Percentiles rank a stretch among this genome's conserved stretches.
Evolutionary conservation across 441 rosid genomes (phyloP).

Genomic region (Kokia cookei): DNA sequence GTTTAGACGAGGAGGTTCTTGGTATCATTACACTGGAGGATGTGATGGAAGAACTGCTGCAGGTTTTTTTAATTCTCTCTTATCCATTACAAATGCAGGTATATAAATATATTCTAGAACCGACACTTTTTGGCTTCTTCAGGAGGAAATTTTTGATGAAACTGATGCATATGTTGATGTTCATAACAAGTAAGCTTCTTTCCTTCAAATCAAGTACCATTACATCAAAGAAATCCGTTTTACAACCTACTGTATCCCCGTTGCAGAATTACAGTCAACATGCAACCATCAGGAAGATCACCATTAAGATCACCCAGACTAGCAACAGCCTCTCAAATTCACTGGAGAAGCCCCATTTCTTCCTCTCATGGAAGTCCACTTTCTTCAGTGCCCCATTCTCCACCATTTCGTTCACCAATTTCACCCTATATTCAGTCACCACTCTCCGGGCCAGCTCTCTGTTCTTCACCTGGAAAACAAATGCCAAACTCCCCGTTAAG

Average conservation of each 20-base stretch:
- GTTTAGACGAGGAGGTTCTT: constrained; percentile 43
- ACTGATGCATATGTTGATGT: constrained; percentile 64
- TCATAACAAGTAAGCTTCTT: constrained; percentile 34
- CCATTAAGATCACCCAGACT: constrained; percentile 31
- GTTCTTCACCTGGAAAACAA: constrained; percentile 41
- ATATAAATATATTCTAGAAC: background rate
- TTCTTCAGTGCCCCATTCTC: constrained; percentile 28
- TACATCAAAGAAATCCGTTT: background rate
- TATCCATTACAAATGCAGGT: background rate
- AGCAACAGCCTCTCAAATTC: constrained; percentile 25
- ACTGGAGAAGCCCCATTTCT: constrained; percentile 11
- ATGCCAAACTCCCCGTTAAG: constrained; percentile 21
- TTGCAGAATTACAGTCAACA: constrained; percentile 49
- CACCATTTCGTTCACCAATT: constrained; percentile 32
- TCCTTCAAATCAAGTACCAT: background rate
- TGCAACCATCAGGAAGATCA: constrained; percentile 31
- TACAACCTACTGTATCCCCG: background rate
- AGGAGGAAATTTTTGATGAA: constrained; percentile 86
- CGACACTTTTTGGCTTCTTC: background rate
- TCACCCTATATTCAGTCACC: constrained; percentile 42
- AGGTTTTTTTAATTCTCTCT: constrained; percentile 26
- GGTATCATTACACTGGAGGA: constrained; percentile 90
- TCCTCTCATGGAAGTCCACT: constrained; percentile 22
- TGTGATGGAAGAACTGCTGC: constrained; percentile 85
- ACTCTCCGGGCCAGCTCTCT: constrained; percentile 34